Evolutionary conservation across 768 basidiomycete species (phyloP).

Genomic region (Hypholoma fasciculare): DNA sequence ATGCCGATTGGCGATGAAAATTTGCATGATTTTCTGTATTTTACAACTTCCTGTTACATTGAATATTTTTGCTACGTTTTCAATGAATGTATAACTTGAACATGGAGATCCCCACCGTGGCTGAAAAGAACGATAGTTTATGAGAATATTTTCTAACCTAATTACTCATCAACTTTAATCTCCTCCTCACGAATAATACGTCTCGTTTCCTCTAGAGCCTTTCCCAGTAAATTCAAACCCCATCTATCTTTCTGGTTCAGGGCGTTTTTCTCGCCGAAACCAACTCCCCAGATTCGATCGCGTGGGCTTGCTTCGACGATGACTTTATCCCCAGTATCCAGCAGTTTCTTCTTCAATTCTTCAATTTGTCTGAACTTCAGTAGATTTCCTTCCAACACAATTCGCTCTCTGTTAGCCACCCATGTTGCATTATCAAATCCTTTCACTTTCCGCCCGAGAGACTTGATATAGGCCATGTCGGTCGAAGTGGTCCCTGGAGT

Average conservation of each 20-base stretch:
- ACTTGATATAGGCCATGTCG: slow-evolving; percentile 47
- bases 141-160: background rate
- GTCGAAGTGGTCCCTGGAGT: slow-evolving; percentile 28
- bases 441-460: slow-evolving; percentile 49
- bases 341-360: slow-evolving; percentile 37
- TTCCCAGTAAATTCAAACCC: slow-evolving; percentile 60
- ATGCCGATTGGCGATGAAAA: background rate
- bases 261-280: slow-evolving; percentile 52
- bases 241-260: slow-evolving; percentile 39
- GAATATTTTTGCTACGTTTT: background rate
- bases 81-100: too few relatives aligned
- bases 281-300: slow-evolving; percentile 67
- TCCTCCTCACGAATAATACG: slow-evolving; percentile 23
- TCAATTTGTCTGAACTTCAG: slow-evolving; percentile 55
- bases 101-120: too few relatives aligned
- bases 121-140: too few relatives aligned
- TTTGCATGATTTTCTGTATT: background rate
- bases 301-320: slow-evolving; percentile 61
- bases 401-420: slow-evolving; percentile 42
- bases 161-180: background rate
- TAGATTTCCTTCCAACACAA: slow-evolving; percentile 54
- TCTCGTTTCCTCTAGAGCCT: slow-evolving; percentile 44
- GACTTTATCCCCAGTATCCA: slow-evolving; percentile 46
- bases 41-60: background rate
- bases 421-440: slow-evolving; percentile 51